Evolutionary conservation across 345 rosid species (phyloP).

Genomic region (Zanthoxylum bungeanum): DNA sequence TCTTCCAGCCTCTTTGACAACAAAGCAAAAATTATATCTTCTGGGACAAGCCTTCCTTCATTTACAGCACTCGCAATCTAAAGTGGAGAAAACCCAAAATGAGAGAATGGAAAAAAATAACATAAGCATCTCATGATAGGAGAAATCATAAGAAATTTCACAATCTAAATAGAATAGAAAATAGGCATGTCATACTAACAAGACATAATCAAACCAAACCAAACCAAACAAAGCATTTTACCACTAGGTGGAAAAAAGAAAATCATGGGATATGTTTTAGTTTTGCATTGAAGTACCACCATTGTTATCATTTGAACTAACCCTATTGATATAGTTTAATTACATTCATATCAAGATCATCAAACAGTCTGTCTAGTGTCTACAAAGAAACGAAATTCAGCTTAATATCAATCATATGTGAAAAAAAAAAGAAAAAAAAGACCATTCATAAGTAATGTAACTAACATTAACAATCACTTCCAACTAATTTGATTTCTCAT

Average conservation of each 20-base stretch:
- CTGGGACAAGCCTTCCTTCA: slow-evolving; percentile 69
- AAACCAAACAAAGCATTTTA: background rate
- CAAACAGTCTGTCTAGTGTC: background rate
- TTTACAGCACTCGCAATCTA: slow-evolving; percentile 62
- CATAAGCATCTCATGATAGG: background rate
- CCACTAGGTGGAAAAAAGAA: background rate
- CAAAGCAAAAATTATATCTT: slow-evolving; percentile 69
- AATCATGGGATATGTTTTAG: background rate
- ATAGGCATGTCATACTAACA: background rate
- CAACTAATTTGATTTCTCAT: background rate
- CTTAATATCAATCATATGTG: background rate
- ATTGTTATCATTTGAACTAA: background rate
- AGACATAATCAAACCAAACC: background rate
- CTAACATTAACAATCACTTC: background rate
- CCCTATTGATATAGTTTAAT: background rate
- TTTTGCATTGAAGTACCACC: background rate
- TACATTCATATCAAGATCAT: background rate
- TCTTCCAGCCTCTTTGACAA: slow-evolving; percentile 86
- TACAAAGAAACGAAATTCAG: background rate
- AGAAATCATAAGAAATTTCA: background rate
- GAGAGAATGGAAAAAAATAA: background rate
- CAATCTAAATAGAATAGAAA: background rate
- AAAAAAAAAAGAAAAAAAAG: background rate
- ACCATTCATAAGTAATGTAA: background rate
- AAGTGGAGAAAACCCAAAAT: background rate